Evolutionary conservation across 805 yeast species (phyloP), one percentile per base, ranked within the genome.

Genomic region (Cyberlindnera bimundalis): DNA sequence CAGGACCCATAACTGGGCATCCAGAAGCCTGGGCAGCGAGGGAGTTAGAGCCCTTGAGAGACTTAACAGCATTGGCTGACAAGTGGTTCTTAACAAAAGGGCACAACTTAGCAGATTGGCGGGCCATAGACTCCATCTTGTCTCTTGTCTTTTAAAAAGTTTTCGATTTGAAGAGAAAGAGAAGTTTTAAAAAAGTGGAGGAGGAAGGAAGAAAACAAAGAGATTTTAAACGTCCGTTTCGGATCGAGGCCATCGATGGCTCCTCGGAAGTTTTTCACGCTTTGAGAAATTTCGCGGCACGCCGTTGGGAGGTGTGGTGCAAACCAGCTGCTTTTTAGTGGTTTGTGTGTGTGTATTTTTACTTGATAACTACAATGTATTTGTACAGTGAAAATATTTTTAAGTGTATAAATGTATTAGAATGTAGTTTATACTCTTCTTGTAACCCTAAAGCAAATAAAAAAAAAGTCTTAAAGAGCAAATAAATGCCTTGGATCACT

Each of bases 1-100:
- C 96, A 38, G 81, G 79, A 19, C 87, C 87, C 84, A 89, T 85
- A 41, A 89, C 84, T n/a, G 98, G 98, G 64, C 98, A 90, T 46
- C 73, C 75, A 33, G 74, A 63, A 39, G 95, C 96, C 48, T 76
- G 76, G 33, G 60, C 51, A 16, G 61, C 59, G 14, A 56, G 35
- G 14, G 61, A 46, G 34, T 35, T 31, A 10, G 61, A 42, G 13
- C 62, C 52, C 38, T 81, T 71, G 51, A 84, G 58, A 48, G 71
- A 68, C 55, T 83, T 78, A 58, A 87, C 68, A 37, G 76, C 67
- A 16, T 81, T 67, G 5, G 85, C 71, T 18, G 79, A 70, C 18
- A 79, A 62, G 43, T 62, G 62, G 46, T 58, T 43, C 58, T 77
- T 76, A 56, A 90, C 78, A 62, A 86, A 90, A 17, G 97, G 97